Conservation (phyloP, 2,329 filamentous ascomycete genomes). For the Colletotrichum sojae region DNA sequence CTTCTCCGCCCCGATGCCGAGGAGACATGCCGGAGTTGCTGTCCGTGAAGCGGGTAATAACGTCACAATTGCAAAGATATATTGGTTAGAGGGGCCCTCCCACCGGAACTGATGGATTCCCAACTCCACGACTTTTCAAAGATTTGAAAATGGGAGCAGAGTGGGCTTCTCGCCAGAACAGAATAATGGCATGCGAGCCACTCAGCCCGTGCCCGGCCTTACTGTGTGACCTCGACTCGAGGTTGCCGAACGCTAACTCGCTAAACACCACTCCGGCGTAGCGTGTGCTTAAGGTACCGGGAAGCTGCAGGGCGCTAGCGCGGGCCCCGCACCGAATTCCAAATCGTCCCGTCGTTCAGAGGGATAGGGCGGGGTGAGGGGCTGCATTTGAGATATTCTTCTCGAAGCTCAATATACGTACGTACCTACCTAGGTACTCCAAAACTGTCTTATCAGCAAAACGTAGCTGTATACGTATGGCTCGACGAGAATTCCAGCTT, state of each 20-base stretch:
- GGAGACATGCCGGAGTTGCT: too few relatives aligned
- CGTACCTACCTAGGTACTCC: too few relatives aligned
- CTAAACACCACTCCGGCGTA: neutral
- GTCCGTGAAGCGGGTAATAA: too few relatives aligned
- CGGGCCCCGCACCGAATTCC: constrained; percentile 38
- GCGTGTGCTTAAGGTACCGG: constrained; percentile 24
- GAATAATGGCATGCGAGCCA: neutral
- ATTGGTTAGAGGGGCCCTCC: too few relatives aligned
- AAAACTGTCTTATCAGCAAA: constrained; percentile 14
- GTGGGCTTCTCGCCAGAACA: too few relatives aligned
- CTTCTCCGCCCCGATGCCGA: too few relatives aligned
- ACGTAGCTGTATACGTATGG: neutral
- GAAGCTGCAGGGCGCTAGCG: constrained; percentile 34
- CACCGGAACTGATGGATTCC: too few relatives aligned
- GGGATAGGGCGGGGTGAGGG: constrained; percentile 2
- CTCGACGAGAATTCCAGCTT: neutral
- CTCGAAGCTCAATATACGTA: neutral
- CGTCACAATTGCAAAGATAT: too few relatives aligned
- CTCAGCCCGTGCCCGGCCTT: neutral
- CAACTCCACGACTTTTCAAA: too few relatives aligned
- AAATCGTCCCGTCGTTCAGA: constrained; percentile 30
- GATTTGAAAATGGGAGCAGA: too few relatives aligned
- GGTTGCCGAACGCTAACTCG: neutral
- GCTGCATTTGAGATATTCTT: constrained; percentile 12
- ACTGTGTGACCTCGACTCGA: constrained; percentile 13